Percentiles rank a stretch among this genome's conserved stretches.
Evolutionary conservation across 139 green algal species (phyloP).

Genomic region (Chlorella sp.): DNA sequence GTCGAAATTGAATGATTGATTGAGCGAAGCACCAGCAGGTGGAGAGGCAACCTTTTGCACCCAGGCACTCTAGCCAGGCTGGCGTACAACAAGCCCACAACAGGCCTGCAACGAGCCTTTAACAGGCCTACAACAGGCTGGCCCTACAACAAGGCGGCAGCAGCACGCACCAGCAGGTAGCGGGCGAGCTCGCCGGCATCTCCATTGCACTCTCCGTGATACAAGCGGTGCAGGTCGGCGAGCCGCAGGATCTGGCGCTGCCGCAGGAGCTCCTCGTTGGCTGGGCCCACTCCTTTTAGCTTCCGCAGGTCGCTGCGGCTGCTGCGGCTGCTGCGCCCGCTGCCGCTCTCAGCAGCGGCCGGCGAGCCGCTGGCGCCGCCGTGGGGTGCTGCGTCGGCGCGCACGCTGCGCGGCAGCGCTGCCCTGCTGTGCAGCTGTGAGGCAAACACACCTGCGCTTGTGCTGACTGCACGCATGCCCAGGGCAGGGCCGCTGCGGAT

Average conservation of each 20-base stretch:
- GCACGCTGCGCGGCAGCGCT: too few relatives aligned
- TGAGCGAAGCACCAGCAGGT: too few relatives aligned
- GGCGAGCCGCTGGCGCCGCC: neutral
- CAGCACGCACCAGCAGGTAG: constrained; percentile 50
- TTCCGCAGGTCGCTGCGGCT: constrained; percentile 32
- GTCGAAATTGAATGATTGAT: too few relatives aligned
- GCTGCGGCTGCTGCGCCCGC: neutral
- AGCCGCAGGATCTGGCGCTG: constrained; percentile 46
- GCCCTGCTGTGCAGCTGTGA: too few relatives aligned
- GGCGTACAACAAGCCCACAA: too few relatives aligned
- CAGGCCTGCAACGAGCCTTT: too few relatives aligned
- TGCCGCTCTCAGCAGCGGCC: neutral
- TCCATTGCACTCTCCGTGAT: constrained; percentile 9
- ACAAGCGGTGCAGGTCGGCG: constrained; percentile 46
- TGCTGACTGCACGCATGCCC: neutral
- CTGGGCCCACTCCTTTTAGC: constrained; percentile 55
- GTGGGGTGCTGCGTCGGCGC: too few relatives aligned
- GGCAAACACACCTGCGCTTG: neutral
- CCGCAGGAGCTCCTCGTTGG: constrained; percentile 53
- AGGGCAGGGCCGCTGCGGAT: too few relatives aligned
- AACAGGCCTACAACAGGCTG: too few relatives aligned
- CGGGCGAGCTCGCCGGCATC: constrained; percentile 35
- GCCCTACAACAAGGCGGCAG: too few relatives aligned
- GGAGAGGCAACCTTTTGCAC: too few relatives aligned
- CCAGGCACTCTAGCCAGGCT: too few relatives aligned